phyloP scores from a whole-genome alignment of 148 eudicot species.

The Rhododendron williamsianum region DNA sequence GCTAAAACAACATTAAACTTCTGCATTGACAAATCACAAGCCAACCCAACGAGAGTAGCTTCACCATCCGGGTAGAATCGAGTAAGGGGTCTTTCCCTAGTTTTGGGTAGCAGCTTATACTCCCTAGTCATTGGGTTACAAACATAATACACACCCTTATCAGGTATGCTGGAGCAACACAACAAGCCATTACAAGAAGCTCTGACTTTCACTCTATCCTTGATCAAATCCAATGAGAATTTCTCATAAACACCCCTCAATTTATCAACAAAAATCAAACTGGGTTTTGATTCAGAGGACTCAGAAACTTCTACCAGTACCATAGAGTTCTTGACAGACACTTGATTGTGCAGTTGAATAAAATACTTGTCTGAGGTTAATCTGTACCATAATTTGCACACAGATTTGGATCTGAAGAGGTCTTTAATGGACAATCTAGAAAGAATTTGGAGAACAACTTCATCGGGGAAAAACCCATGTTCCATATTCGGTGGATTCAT shows the following conservation, averaged over 20 bases:
- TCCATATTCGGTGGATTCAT: conserved; percentile 38
- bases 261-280: conserved; percentile 66
- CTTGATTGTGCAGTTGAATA: conserved; percentile 42
- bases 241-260: conserved; percentile 55
- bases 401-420: conserved; percentile 57
- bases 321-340: conserved; percentile 50
- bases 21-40: conserved; percentile 42
- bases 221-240: conserved; percentile 60
- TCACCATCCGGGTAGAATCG: conserved; percentile 87
- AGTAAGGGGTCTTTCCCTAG: conserved; percentile 69
- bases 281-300: conserved; percentile 50
- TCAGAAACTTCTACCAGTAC: conserved; percentile 68
- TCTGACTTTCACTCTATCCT: conserved; percentile 75
- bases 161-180: conserved; percentile 84
- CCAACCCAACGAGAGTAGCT: conserved; percentile 79
- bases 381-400: conserved; percentile 62
- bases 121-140: conserved; percentile 84
- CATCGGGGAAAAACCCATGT: conserved; percentile 71
- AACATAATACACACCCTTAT: conserved; percentile 86
- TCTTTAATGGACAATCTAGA: conserved; percentile 72
- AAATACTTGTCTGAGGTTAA: conserved; percentile 61
- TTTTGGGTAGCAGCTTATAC: conserved; percentile 62
- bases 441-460: conserved; percentile 62
- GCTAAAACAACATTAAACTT: conserved; percentile 78
- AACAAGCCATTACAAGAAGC: conserved; percentile 92